Conservation (phyloP, 2,329 filamentous ascomycete species). For the Scortechinia acanthostroma region DNA sequence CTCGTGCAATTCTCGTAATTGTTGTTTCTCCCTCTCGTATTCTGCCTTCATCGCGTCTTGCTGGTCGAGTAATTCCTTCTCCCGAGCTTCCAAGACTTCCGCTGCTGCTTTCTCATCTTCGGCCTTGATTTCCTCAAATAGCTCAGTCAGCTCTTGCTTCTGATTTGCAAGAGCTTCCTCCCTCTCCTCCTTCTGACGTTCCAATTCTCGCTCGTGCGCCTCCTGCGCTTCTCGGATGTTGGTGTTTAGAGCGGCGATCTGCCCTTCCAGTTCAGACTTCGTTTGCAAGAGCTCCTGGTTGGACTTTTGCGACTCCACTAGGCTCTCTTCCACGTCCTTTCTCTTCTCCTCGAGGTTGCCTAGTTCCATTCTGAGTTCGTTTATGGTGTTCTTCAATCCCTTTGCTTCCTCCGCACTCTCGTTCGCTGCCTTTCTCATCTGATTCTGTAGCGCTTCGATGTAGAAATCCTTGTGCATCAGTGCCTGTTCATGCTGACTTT, state of each 20-base stretch:
- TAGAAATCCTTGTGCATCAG: conserved; percentile 42
- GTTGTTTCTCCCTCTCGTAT: neutral
- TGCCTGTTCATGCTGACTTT: conserved; percentile 37
- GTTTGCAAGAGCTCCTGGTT: conserved; percentile 18
- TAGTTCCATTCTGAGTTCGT: conserved; percentile 24
- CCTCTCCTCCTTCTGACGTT: conserved; percentile 3
- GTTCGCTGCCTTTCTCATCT: conserved; percentile 36
- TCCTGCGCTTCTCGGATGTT: neutral
- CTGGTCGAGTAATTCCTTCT: neutral
- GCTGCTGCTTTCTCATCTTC: conserved; percentile 28
- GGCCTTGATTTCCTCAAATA: conserved; percentile 33
- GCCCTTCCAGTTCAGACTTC: conserved; percentile 25
- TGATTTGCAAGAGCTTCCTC: conserved; percentile 18
- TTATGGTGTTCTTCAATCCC: conserved; percentile 28
- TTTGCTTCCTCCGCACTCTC: conserved; percentile 37
- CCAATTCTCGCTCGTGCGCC: neutral
- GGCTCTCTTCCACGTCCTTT: conserved; percentile 7
- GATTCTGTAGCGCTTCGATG: conserved; percentile 38
- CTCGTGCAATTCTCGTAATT: neutral
- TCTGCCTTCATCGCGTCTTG: neutral
- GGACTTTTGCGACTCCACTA: conserved; percentile 6
- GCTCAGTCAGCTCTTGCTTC: conserved; percentile 31
- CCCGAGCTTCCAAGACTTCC: conserved; percentile 6
- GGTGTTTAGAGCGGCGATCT: conserved; percentile 23
- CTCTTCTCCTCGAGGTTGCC: conserved; percentile 5